Base-by-base conservation (phyloP, 139 green algal genomes). In the Chlorella sp. region DNA sequence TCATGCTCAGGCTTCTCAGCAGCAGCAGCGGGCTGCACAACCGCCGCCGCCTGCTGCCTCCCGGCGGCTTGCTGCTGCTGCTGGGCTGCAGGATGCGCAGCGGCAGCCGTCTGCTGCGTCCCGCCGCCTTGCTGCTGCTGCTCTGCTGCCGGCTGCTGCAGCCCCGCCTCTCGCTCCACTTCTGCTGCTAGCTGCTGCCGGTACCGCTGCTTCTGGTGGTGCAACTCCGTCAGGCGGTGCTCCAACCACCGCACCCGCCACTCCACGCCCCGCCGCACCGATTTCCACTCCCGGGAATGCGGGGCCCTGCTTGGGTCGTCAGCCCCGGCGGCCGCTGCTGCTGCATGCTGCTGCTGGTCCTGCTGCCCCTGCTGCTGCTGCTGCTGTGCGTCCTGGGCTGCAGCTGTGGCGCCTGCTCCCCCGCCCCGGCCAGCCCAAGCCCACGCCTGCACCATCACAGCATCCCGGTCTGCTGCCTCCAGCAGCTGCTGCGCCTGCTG, bases 241-340 rank as follows among this genome's bases (percentile, higher is more conserved):
- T 93, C 69, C 86, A 95, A 83, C 92, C 92, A 95, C 39, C 90
- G 92, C 2, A 78, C 32, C 15, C 92, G 91, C 92, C 93, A 95
- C 91, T 93, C 89, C 66, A 90, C 68, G 48, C 78, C 82, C 21
- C 90, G 89, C 37, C 82, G 73, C n/a, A 36, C 60, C 16, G n/a
- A 15, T 37, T 53, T 68, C 84, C 91, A 91, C 61, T 78, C 61
- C 24, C 42, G 71, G 1, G 79, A 87, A 22, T 68, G 78, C 9
- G 48, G 48, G 7, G 48, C 48, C 48, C 9, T 57, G 48, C 48
- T 57, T 57, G 5, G 48, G 48, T 9, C 9, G 48, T 57, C 18
- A 0, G 73, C n/a, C 32, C 19, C n/a, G 75, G 30, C 64, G 2
- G 16, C 64, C 21, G 73, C 3, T 53, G 22, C 77, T 32, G 4